A percentile compares a stretch with the other conserved stretches of the same genome.
These are phyloP conservation scores for Lasiosphaeriaceae sp. DNA, from an alignment of 495 filamentous ascomycete genomes.

Conservation along the genomic window DNA sequence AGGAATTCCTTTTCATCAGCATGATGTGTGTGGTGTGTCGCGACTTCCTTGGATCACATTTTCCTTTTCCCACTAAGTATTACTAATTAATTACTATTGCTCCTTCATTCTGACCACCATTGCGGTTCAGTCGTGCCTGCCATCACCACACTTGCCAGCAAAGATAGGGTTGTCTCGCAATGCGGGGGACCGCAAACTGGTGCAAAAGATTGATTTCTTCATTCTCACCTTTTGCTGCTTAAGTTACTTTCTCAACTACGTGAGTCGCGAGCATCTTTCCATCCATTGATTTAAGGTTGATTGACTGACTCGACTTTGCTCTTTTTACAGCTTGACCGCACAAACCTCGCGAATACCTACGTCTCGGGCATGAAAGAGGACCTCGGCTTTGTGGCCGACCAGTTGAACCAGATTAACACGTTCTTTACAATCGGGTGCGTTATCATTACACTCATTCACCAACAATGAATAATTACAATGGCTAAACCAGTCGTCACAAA, in stretches of 20 bases:
- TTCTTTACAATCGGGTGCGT: constrained; percentile 37
- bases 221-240: constrained; percentile 63
- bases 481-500: constrained; percentile 16
- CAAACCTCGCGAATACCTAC: constrained; percentile 61
- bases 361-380: constrained; percentile 65
- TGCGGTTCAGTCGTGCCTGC: no score
- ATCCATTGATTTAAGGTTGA: not conserved
- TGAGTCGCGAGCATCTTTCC: constrained; percentile 12
- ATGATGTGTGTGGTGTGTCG: no score
- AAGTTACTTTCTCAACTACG: constrained; percentile 51
- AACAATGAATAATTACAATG: constrained; percentile 8
- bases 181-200: constrained; percentile 42
- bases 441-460: not conserved
- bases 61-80: no score
- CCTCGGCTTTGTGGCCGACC: constrained; percentile 51
- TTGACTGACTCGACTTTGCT: not conserved
- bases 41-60: no score
- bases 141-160: no score
- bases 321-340: constrained; percentile 46
- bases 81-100: no score
- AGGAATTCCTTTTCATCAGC: no score
- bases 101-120: no score
- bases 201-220: constrained; percentile 61
- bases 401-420: constrained; percentile 58
- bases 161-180: no score